Base-by-base conservation (phyloP, 352 stramenopile species). In the Phytophthora aleatoria region DNA sequence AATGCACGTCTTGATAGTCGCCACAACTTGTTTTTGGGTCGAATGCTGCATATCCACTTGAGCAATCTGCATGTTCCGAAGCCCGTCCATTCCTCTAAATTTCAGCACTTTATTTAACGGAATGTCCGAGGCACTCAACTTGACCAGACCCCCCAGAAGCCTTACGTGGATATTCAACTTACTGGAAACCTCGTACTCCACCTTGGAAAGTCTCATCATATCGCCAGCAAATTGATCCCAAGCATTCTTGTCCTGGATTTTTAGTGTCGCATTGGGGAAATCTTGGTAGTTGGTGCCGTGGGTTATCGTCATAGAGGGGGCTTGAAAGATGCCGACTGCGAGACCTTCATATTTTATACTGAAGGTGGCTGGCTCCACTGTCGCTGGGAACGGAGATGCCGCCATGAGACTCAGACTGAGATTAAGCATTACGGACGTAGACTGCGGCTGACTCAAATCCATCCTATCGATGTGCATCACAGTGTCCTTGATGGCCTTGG, bases 1-100 rank as follows among this genome's bases (percentile, higher is more conserved):
- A n/a, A 94, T 61, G 55, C 85, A 94, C n/a, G 85, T 89, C 60
- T 86, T 87, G 74, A 94, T 92, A 4, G 54, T 79, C 11, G 81
- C 74, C 35, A 87, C n/a, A 50, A 91, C 83, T 30, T 85, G 60
- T 42, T 76, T 68, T 28, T 75, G 55, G 4, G 83, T 94, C 26
- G 85, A 94, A 28, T 81, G 49, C 13, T 57, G 69, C 85, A 94
- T 89, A 31, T 87, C 65, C 24, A 92, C 77, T 9, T 70, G 67
- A 2, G 53, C 69, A 47, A 94, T 91, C 41, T 78, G 69, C 83
- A 94, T 87, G 47, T 73, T 69, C 58, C 70, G 69, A 44, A 94
- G 72, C 12, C 81, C 83, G 38, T 78, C 41, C 79, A 94, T 90
- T 16, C 85, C 85, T 3, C 74, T 60, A 12, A 89, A 86, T 20